Conservation (phyloP, 116 monocot species). For the Posidonia oceanica region DNA sequence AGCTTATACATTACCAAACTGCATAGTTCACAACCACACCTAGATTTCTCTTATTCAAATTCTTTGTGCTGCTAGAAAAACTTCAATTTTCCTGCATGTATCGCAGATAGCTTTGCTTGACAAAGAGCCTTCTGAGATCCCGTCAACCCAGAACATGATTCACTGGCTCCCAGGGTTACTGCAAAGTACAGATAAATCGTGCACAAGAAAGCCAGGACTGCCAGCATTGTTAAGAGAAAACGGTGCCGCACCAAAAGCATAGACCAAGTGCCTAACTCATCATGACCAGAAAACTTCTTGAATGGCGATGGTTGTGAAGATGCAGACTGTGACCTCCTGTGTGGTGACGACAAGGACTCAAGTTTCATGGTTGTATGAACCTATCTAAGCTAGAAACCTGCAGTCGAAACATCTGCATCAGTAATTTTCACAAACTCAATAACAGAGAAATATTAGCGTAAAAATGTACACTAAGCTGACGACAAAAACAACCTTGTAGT, state of each 20-base stretch:
- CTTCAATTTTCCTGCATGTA: constrained; percentile 19
- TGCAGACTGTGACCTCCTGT: constrained; percentile 46
- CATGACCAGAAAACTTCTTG: constrained; percentile 20
- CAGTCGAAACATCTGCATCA: too few species aligned
- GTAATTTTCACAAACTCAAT: too few species aligned
- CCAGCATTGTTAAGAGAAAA: constrained; percentile 68
- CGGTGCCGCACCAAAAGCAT: constrained; percentile 60
- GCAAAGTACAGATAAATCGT: constrained; percentile 86
- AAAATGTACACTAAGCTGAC: too few species aligned
- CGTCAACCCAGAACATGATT: constrained; percentile 24
- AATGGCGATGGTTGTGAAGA: constrained; percentile 21
- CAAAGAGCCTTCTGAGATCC: constrained; percentile 27
- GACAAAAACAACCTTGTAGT: too few species aligned
- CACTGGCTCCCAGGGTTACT: constrained; percentile 24
- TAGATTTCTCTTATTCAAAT: too few species aligned
- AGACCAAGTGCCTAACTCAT: constrained; percentile 53
- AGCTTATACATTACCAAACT: not conserved
- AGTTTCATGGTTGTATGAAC: constrained; percentile 30
- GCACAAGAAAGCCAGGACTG: constrained; percentile 62
- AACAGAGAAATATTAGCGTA: too few species aligned
- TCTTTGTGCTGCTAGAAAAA: constrained; percentile 2
- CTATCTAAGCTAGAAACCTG: too few species aligned
- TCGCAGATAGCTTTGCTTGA: constrained; percentile 15
- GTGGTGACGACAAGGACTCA: constrained; percentile 59
- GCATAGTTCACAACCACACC: not conserved